These are phyloP conservation scores for Alternaria sp. DNA, from an alignment of 2,329 filamentous ascomycete species.

Conservation along the genomic window DNA sequence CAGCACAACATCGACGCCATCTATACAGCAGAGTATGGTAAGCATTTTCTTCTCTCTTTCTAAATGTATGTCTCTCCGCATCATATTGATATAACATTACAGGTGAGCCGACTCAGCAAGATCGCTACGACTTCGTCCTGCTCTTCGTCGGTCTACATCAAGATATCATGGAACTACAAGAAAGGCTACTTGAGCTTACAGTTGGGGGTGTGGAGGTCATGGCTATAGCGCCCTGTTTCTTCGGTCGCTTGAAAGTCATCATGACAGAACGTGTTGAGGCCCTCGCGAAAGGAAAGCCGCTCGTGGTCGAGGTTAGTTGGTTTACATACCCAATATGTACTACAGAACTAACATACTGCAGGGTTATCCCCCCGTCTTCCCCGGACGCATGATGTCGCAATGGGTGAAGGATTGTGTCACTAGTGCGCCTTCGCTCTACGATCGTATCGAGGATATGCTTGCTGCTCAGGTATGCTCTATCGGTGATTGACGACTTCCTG, in stretches of 20 bases:
- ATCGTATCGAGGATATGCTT: slow-evolving; percentile 1
- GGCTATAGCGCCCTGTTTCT: neutral
- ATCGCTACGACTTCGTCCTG: slow-evolving; percentile 5
- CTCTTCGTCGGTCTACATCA: slow-evolving; percentile 2
- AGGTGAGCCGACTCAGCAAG: slow-evolving; percentile 9
- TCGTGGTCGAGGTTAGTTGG: neutral
- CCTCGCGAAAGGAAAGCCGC: neutral
- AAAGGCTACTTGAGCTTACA: neutral
- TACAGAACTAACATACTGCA: neutral
- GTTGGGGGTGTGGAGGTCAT: neutral
- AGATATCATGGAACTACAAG: slow-evolving; percentile 3
- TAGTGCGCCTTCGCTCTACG: neutral
- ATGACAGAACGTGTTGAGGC: slow-evolving; percentile 4
- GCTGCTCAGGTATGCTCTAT: neutral
- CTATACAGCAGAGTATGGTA: slow-evolving; percentile 4
- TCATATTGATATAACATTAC: neutral
- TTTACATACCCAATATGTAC: neutral
- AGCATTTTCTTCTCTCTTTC: neutral
- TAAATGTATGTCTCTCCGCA: no score
- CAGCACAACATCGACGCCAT: slow-evolving; percentile 2
- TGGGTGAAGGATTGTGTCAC: neutral
- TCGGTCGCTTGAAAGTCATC: neutral
- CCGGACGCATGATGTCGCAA: slow-evolving; percentile 3
- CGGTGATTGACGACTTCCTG: neutral
- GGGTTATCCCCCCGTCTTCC: neutral